These are phyloP conservation scores for Symbiotaphrina buchneri DNA, from an alignment of 495 filamentous ascomycete genomes.

Conservation along the genomic window DNA sequence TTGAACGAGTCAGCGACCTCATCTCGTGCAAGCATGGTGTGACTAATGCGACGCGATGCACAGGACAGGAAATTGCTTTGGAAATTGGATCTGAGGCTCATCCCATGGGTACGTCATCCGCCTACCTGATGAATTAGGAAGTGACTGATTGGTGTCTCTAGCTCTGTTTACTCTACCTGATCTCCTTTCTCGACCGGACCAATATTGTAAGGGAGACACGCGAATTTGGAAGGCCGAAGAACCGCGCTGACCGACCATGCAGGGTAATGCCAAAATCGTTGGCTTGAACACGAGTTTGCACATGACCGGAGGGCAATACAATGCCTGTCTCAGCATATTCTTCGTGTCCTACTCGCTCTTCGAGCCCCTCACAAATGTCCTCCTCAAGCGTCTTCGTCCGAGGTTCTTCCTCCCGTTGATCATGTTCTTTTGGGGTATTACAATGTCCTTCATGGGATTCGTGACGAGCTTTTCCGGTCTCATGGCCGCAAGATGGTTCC, in stretches of 20 bases:
- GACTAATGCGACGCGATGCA: not conserved
- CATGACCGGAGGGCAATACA: constrained; percentile 51
- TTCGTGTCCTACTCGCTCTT: constrained; percentile 63
- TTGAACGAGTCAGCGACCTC: too few relatives aligned
- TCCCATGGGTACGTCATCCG: constrained; percentile 20
- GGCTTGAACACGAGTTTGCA: constrained; percentile 39
- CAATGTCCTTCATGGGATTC: constrained; percentile 71
- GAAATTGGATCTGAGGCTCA: constrained; percentile 46
- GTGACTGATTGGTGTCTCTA: not conserved
- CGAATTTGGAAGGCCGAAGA: not conserved
- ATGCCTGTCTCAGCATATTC: constrained; percentile 61
- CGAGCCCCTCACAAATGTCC: constrained; percentile 56
- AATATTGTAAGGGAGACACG: constrained; percentile 4
- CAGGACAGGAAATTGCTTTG: constrained; percentile 26
- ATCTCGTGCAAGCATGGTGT: too few relatives aligned
- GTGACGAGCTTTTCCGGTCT: constrained; percentile 57
- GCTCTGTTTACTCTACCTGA: constrained; percentile 45
- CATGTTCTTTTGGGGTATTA: constrained; percentile 45
- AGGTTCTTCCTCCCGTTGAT: constrained; percentile 23
- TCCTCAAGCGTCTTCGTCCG: constrained; percentile 42
- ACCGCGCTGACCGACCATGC: constrained; percentile 34
- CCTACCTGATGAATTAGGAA: not conserved
- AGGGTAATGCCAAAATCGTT: constrained; percentile 76
- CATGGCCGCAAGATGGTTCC: constrained; percentile 66
- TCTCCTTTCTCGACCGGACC: constrained; percentile 61